Evolutionary conservation across 2,329 filamentous ascomycete genomes (phyloP), one percentile per base, ranked within the genome.

Genomic region (Capronia epimyces): DNA sequence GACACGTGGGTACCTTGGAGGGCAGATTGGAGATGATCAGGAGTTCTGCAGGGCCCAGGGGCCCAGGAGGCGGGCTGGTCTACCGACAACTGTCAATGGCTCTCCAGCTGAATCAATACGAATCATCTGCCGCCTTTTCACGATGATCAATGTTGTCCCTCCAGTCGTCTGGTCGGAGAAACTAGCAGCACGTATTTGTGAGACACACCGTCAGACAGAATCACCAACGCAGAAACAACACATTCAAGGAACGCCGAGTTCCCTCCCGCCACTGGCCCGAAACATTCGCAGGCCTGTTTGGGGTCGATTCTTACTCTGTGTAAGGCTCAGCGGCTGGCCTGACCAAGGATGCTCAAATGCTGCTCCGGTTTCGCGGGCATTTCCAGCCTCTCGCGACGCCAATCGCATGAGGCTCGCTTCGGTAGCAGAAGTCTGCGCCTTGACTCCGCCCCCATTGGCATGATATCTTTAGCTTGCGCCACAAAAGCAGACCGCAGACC

Each of bases 401-500:
- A 56, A 53, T 56, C 43, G 50, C 39, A 50, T 44, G 20, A 29
- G 15, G 24, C 25, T 43, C 37, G 46, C 22, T 22, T 45, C 25
- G 20, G 25, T 10, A 9, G 31, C 37, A 37, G 36, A 20, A 37
- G 5, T 49, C 51, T 57, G 55, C 55, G 55, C 55, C 55, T 45
- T 45, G 37, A 57, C 55, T 57, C 44, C 55, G 55, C 55, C 55
- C 52, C 55, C 46, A 50, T 52, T 49, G 46, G 42, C 45, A 50
- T 43, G 55, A 55, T 57, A 57, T 57, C 52, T 57, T 57, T 57
- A 57, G 55, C 49, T 45, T 24, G 46, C 52, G 55, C 55, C 55
- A 57, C 50, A 44, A 18, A 8, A 43, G 29, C 32, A 43, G 18
- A 43, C 36, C 54, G 29, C 32, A 43, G 18, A 43, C 36, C 54